Percentiles rank a stretch among this genome's conserved stretches.
Evolutionary conservation across 2,329 filamentous ascomycete species (phyloP).

Genomic region (Verticillium dahliae): DNA sequence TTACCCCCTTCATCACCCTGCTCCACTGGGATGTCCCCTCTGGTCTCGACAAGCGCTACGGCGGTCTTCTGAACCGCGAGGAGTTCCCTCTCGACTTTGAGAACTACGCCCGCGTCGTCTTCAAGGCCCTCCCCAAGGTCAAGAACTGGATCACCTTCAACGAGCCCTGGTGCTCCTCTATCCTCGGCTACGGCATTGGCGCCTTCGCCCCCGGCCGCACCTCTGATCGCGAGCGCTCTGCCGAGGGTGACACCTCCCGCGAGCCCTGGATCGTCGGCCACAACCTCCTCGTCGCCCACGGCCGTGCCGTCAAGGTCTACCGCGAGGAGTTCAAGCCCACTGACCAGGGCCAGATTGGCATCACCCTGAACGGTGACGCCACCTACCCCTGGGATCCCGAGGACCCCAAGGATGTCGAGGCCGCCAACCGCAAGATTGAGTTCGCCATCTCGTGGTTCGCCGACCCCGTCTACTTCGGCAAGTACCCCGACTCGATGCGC

Average conservation of each 20-base stretch:
- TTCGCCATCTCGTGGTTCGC: conserved; percentile 86
- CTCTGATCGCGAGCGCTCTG: conserved; percentile 64
- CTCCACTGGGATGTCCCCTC: conserved; percentile 87
- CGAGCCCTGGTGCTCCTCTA: conserved; percentile 79
- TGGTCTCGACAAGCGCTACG: conserved; percentile 71
- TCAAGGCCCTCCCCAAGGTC: conserved; percentile 67
- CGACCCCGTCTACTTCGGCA: conserved; percentile 78
- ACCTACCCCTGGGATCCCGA: conserved; percentile 76
- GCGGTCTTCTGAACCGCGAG: conserved; percentile 70
- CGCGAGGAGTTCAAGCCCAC: conserved; percentile 72
- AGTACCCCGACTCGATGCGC: conserved; percentile 78
- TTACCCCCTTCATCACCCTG: conserved; percentile 74
- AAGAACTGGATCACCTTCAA: conserved; percentile 91
- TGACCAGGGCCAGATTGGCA: conserved; percentile 72
- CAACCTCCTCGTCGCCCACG: conserved; percentile 74
- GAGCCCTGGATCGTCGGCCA: conserved; percentile 83
- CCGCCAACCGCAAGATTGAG: conserved; percentile 74
- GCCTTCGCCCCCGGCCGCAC: conserved; percentile 77
- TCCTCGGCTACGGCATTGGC: conserved; percentile 73
- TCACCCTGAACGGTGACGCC: conserved; percentile 82
- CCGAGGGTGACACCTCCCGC: conserved; percentile 64
- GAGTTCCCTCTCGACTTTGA: conserved; percentile 81
- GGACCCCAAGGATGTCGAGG: conserved; percentile 68
- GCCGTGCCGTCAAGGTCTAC: conserved; percentile 73
- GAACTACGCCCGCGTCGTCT: conserved; percentile 70